A percentile compares a stretch with the other conserved stretches of the same genome.
Conservation (phyloP, 106 monocot genomes). For the Gastrodia elata region DNA sequence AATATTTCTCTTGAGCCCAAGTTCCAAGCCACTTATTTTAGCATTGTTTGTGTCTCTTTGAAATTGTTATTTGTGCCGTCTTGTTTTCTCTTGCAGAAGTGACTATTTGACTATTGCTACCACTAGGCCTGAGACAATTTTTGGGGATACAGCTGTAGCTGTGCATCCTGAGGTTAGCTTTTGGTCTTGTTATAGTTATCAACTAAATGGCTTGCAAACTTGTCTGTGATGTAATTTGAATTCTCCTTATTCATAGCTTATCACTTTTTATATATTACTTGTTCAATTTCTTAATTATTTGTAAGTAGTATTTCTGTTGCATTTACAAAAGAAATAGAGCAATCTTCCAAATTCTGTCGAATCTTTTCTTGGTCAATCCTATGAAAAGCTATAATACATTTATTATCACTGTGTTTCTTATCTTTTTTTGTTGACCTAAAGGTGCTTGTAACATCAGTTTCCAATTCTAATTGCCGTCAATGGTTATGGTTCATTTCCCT, state of each 20-base stretch:
- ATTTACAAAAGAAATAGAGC: neutral
- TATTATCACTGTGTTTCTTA: neutral
- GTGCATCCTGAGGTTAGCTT: conserved; percentile 81
- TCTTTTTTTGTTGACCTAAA: neutral
- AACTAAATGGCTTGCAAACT: neutral
- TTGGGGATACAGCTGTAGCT: conserved; percentile 92
- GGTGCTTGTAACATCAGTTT: neutral
- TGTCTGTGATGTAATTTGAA: neutral
- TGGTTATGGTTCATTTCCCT: neutral
- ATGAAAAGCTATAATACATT: neutral
- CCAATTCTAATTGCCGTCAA: neutral
- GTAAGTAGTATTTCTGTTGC: neutral
- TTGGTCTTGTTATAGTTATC: neutral
- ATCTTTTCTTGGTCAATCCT: neutral
- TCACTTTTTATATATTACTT: neutral
- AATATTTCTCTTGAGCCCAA: too few species aligned
- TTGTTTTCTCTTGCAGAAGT: conserved; percentile 30
- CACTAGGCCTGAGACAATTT: conserved; percentile 89
- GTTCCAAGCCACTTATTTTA: neutral
- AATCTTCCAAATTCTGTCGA: neutral
- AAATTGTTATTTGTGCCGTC: neutral
- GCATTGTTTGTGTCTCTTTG: neutral
- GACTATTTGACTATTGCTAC: conserved; percentile 91
- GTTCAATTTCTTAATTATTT: neutral
- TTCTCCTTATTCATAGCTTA: neutral